Base-by-base conservation (phyloP, 768 basidiomycete genomes). In the Porphyrellus cyaneotinctus region DNA sequence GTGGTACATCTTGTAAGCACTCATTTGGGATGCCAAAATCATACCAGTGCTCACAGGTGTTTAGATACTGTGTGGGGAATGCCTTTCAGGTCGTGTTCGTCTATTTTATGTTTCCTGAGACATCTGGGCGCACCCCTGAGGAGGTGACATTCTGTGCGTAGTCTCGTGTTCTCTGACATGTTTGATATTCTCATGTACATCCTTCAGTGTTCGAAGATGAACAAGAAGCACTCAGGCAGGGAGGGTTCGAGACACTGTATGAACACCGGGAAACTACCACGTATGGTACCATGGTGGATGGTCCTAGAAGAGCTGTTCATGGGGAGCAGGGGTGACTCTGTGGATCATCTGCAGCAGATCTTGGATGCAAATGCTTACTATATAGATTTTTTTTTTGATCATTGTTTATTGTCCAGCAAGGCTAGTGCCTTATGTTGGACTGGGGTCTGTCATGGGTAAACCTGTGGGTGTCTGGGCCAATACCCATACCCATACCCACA, bases 111-210 rank as follows among this genome's bases (percentile, higher is more conserved):
- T 50, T 50, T 15, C 49, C 49, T 2, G 49, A 49, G 31, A 49
- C 49, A 14, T 49, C 49, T 7, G 38, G 49, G 6, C 49, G 31
- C 39, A 49, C 49, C 4, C 49, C 42, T 4, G 39, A 49, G 23
- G 49, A 49, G 13, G 24, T 6, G 84, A 74, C 74, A 5, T 49
- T 13, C n/a, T 51, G 60, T 59, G 22, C 43, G 60, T 57, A 28
- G 6, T 20, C 38, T 15, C 20, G 36, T 13, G 6, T 11, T 8
- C 15, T 10, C 15, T 1, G 13, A 7, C 6, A 13, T n/a, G 1
- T 28, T 24, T 42, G n/a, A n/a, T n/a, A n/a, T n/a, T n/a, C 38
- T 42, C 24, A 26, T 18, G 14, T 0, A 28, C n/a, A 9, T 7
- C 3, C 28, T n/a, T 4, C 6, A 45, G 53, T 54, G 28, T 54